Base-by-base conservation (phyloP, 2,329 filamentous ascomycete genomes). In the Ascocoryne sarcoides region DNA sequence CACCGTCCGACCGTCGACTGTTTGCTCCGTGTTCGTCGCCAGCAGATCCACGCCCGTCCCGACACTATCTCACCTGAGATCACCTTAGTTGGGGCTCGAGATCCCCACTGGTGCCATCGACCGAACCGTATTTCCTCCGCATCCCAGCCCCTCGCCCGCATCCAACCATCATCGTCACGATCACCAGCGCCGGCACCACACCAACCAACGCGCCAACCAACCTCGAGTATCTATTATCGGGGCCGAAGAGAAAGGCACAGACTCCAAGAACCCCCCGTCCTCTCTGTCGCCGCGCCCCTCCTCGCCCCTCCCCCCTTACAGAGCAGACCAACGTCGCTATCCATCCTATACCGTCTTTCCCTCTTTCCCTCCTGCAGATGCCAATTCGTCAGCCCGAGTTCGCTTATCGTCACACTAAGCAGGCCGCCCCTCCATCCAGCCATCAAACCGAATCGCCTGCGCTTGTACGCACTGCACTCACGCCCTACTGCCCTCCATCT, bases 341-440 rank as follows among this genome's bases (percentile, higher is more conserved):
- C 46, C 36, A 14, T 28, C 17, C 23, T 28, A 15, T 18, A 16
- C 31, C 30, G 14, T 32, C 5, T 14, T 32, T 32, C 30, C 30
- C 8, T 14, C 15, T 32, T 16, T 7, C 34, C 20, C 34, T 28
- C 21, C 21, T 37, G 14, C 18, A 17, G 16, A 35, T 35, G n/a
- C n/a, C 12, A 16, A 35, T 19, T 35, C 20, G 16, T 16, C 19
- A 35, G 19, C 16, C 32, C 36, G 17, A 19, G 10, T 33, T 51
- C 49, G 49, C 49, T 51, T 51, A 51, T 51, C 49, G 47, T 46
- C 38, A 45, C 47, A 45, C 49, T 49, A 49, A 32, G 20, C 23
- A 15, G 14, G 18, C 38, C 20, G 21, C 32, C 33, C 16, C 28
- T 32, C 18, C 23, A 37, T 16, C 30, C 32, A 21, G 19, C 34